Evolutionary conservation across 768 basidiomycete genomes (phyloP).

Genomic region (Tulasnella sp.): DNA sequence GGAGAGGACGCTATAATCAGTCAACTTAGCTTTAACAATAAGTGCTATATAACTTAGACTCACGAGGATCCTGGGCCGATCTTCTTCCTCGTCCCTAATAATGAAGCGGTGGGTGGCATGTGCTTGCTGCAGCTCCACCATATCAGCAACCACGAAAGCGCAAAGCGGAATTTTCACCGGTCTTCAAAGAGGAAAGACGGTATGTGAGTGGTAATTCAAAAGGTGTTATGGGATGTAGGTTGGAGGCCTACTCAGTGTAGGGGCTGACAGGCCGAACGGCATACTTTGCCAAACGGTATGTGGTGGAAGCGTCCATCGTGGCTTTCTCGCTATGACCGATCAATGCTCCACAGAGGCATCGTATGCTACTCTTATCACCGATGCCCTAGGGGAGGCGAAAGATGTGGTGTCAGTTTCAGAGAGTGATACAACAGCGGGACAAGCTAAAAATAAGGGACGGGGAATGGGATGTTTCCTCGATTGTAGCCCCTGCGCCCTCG

Average conservation of each 20-base stretch:
- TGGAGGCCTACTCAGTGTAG: slow-evolving; percentile 44
- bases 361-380: slow-evolving; percentile 53
- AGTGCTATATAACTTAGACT: slow-evolving; percentile 23
- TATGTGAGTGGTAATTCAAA: background rate
- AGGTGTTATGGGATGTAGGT: background rate
- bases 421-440: slow-evolving; percentile 9
- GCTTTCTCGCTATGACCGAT: slow-evolving; percentile 56
- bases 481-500: slow-evolving; percentile 78
- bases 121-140: slow-evolving; percentile 82
- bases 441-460: slow-evolving; percentile 14
- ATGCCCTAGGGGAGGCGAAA: slow-evolving; percentile 43
- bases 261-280: slow-evolving; percentile 62
- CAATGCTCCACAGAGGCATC: slow-evolving; percentile 76
- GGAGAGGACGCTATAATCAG: background rate
- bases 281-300: slow-evolving; percentile 73
- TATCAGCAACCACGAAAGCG: slow-evolving; percentile 83
- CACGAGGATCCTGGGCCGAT: slow-evolving; percentile 67
- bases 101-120: slow-evolving; percentile 92
- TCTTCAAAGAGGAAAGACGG: slow-evolving; percentile 19
- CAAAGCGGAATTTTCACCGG: slow-evolving; percentile 48
- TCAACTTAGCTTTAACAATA: too few species aligned
- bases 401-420: slow-evolving; percentile 20
- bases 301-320: slow-evolving; percentile 28
- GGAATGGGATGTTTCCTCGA: slow-evolving; percentile 53
- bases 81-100: slow-evolving; percentile 76